These are phyloP conservation scores for Suillus decipiens DNA, from an alignment of 768 basidiomycete species.

Conservation along the genomic window DNA sequence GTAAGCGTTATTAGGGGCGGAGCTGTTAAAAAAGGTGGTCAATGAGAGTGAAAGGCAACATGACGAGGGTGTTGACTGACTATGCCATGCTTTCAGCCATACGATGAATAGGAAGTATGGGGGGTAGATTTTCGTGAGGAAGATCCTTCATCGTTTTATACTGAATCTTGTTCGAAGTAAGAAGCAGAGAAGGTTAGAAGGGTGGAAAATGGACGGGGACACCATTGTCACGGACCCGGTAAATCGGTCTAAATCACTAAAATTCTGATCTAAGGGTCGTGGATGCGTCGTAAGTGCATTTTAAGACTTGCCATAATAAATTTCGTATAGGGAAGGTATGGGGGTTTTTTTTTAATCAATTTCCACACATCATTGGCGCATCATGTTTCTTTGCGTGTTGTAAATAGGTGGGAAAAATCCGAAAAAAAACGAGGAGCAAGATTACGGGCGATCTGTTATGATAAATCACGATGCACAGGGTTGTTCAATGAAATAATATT, in stretches of 20 bases:
- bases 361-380: slow-evolving; percentile 33
- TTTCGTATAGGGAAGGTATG: slow-evolving; percentile 44
- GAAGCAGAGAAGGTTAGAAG: slow-evolving; percentile 35
- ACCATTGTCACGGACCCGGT: slow-evolving; percentile 43
- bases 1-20: slow-evolving; percentile 43
- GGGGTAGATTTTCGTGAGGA: slow-evolving; percentile 37
- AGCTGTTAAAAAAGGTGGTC: slow-evolving; percentile 30
- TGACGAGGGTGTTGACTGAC: slow-evolving; percentile 42
- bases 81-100: slow-evolving; percentile 59
- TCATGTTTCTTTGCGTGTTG: slow-evolving; percentile 27
- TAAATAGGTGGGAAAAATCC: slow-evolving; percentile 23
- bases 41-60: slow-evolving; percentile 10
- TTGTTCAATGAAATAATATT: not conserved
- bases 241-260: slow-evolving; percentile 52
- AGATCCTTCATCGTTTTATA: slow-evolving; percentile 54
- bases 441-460: not conserved
- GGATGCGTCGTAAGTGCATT: slow-evolving; percentile 50
- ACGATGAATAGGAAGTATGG: slow-evolving; percentile 35
- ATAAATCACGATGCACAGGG: slow-evolving; percentile 4
- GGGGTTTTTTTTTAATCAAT: slow-evolving; percentile 42
- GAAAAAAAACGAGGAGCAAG: slow-evolving; percentile 7
- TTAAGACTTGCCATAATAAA: slow-evolving; percentile 40
- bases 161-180: slow-evolving; percentile 32
- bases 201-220: slow-evolving; percentile 41
- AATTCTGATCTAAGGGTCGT: slow-evolving; percentile 76